Evolutionary conservation across 352 stramenopile species (phyloP), one percentile per base, ranked within the genome.

Genomic region (Globisporangium okanoganense): DNA sequence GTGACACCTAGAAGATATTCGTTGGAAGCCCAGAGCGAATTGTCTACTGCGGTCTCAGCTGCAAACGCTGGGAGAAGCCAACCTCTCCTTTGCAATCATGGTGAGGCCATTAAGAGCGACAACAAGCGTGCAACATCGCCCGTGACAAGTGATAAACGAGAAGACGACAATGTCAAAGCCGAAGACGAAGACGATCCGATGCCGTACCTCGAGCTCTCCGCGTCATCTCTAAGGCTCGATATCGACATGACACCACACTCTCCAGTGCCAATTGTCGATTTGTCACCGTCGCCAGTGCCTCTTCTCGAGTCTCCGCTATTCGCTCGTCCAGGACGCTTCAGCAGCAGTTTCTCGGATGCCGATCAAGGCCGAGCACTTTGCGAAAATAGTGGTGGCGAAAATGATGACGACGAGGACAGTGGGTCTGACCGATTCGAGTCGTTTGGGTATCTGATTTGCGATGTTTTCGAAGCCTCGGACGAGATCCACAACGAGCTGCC

Each of bases 371-470:
- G 33, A 9, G 20, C 29, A 13, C 22, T 16, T 5, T 7, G 20
- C 13, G 27, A 35, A 3, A 40, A 40, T 25, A 27, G 18, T 16
- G 10, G 16, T 16, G 29, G n/a, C n/a, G n/a, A n/a, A n/a, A n/a
- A 41, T 12, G n/a, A 36, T 29, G 53, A 25, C 22, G 40, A 40
- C 18, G 58, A 65, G 2, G 53, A 12, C 27, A 58, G 67, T 7
- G 53, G 31, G 16, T 65, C 51, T 8, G 71, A 79, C 48, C 60
- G 65, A 9, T 79, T 79, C 53, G 49, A 66, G 25, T 79, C 71
- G 27, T 79, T 79, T 43, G 62, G 70, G 49, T 79, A 75, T 53
- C 56, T 66, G 43, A 61, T 69, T 7, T 76, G 69, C 50, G 60
- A 51, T 12, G 49, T 66, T 5, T 66, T 78, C 12, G 58, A 60